Evolutionary conservation across 345 rosid genomes (phyloP), one percentile per base, ranked within the genome.

Genomic region (Aethionema arabicum): DNA sequence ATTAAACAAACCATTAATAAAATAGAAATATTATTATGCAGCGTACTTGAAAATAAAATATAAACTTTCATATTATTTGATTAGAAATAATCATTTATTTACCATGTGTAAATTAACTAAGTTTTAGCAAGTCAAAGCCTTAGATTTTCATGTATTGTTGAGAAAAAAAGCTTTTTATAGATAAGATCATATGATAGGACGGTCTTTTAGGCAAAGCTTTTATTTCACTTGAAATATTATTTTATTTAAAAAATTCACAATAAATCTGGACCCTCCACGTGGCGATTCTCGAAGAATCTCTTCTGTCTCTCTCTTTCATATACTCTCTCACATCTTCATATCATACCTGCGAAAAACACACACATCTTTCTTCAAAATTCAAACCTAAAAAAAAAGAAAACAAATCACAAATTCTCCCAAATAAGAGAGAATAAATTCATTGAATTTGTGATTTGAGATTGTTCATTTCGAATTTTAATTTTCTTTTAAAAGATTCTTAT

Each of bases 111-210:
- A 1, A 21, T 21, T 21, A 21, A 21, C 27, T 2, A 21, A 21
- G 27, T 21, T 21, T 21, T 21, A 21, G 27, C 27, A 21, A 21
- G 27, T 21, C 27, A 21, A 21, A 21, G 27, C 27, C 16, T 5
- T 50, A n/a, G 11, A 7, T 16, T 47, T 47, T 47, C 11, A 8
- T n/a, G 12, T 49, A 32, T 47, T 47, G 4, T 58, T 56, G 43
- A 44, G 37, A 33, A 33, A 15, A 56, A 2, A 7, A 35, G 44
- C 32, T 36, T 43, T 61, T 60, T 61, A 52, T 52, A 37, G 55
- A 60, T 52, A 61, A 27, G 38, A 67, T 51, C 21, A 45, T 27
- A 29, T 52, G 72, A 50, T 35, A 43, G 53, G 47, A 33, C 66
- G 40, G 56, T 35, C 32, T 66, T 53, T 15, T 16, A 65, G 54